These are phyloP conservation scores for Gossypium aridum DNA, from an alignment of 441 rosid genomes.

Conservation along the genomic window DNA sequence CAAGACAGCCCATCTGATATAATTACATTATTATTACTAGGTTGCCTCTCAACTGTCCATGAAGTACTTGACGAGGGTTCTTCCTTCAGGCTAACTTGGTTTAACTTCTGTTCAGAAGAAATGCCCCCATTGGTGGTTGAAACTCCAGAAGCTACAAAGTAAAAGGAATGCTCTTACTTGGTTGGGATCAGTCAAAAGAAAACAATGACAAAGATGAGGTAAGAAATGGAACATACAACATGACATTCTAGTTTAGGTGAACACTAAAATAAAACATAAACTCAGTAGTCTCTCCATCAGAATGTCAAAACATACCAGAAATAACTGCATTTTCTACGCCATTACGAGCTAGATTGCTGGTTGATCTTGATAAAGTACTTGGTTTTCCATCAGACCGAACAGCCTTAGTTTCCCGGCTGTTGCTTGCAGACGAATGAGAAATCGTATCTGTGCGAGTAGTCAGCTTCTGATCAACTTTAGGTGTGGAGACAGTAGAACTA, in stretches of 20 bases:
- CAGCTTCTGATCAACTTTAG: slow-evolving; percentile 52
- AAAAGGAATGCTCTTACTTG: slow-evolving; percentile 12
- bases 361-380: slow-evolving; percentile 45
- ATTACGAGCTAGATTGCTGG: slow-evolving; percentile 41
- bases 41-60: slow-evolving; percentile 42
- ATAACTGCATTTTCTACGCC: slow-evolving; percentile 35
- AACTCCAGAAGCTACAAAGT: slow-evolving; percentile 48
- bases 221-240: background rate
- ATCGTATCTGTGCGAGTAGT: slow-evolving; percentile 42
- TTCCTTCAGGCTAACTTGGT: slow-evolving; percentile 49
- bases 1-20: slow-evolving; percentile 45
- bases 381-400: slow-evolving; percentile 57
- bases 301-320: slow-evolving; percentile 48
- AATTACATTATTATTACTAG: slow-evolving; percentile 36
- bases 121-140: slow-evolving; percentile 30
- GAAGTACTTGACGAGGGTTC: slow-evolving; percentile 59
- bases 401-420: slow-evolving; percentile 47
- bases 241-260: background rate
- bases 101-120: slow-evolving; percentile 41
- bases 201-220: background rate
- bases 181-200: slow-evolving; percentile 4
- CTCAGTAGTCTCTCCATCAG: slow-evolving; percentile 5
- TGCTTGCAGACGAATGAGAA: slow-evolving; percentile 32
- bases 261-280: background rate
- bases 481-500: slow-evolving; percentile 28